These are phyloP conservation scores for Carex scoparia DNA, from an alignment of 176 grass and related monocot species.

Conservation along the genomic window DNA sequence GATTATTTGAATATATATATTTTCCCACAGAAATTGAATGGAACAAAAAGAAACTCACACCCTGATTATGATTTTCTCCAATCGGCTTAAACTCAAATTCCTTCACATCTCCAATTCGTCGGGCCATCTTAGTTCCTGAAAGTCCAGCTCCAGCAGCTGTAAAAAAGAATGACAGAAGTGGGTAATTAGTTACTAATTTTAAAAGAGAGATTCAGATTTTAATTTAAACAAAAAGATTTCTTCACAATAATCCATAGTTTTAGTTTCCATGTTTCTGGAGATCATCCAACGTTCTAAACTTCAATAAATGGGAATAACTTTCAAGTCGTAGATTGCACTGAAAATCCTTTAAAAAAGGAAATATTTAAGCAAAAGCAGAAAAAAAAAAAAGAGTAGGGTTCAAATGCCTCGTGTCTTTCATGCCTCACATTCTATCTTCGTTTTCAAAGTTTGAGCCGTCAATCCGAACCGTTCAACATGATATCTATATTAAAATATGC, in stretches of 20 bases:
- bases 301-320: background rate
- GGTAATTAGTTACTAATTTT: constrained; percentile 12
- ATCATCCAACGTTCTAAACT: background rate
- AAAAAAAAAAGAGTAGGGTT: background rate
- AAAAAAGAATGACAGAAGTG: constrained; percentile 25
- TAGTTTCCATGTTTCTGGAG: background rate
- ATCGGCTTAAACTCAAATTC: constrained; percentile 95
- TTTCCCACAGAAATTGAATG: background rate
- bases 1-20: background rate
- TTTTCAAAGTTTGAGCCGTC: no score
- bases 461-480: no score
- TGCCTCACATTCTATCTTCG: no score
- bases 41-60: constrained; percentile 57
- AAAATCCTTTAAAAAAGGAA: background rate
- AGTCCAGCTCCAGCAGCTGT: constrained; percentile 98
- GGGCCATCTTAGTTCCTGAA: constrained; percentile 92
- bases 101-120: constrained; percentile 65
- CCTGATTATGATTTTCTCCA: constrained; percentile 86
- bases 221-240: background rate
- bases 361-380: no score
- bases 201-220: background rate
- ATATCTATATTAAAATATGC: no score
- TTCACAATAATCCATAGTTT: background rate
- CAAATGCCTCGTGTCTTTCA: no score
- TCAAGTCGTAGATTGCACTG: background rate